Percentiles rank a stretch among this genome's conserved stretches.
Evolutionary conservation across 2,329 filamentous ascomycete species (phyloP).

Genomic region (Colletotrichum euphorbiae): DNA sequence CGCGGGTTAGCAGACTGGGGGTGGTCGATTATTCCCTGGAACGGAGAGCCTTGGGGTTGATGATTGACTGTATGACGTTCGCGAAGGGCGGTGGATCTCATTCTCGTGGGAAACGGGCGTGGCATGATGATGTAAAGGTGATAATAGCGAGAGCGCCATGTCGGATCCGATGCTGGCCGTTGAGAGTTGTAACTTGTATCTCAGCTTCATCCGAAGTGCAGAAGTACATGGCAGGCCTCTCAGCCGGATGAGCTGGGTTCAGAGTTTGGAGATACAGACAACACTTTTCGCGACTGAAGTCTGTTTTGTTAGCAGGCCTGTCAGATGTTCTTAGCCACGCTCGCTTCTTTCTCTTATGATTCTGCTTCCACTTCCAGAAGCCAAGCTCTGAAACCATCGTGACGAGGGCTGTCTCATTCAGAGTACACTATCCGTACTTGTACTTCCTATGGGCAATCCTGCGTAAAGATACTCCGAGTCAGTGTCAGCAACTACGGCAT

Average conservation of each 20-base stretch:
- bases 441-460: neutral
- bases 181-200: neutral
- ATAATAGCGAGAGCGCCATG: neutral
- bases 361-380: slow-evolving; percentile 2
- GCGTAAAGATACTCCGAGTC: neutral
- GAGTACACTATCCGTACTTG: neutral
- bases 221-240: neutral
- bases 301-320: neutral
- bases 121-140: slow-evolving; percentile 33
- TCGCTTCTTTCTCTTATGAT: neutral
- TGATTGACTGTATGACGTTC: slow-evolving; percentile 30
- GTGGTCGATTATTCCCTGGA: slow-evolving; percentile 6
- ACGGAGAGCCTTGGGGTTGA: neutral
- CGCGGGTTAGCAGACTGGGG: neutral
- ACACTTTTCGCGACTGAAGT: neutral
- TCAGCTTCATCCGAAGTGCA: neutral
- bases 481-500: slow-evolving; percentile 6
- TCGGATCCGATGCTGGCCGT: slow-evolving; percentile 5
- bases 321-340: neutral
- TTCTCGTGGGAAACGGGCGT: slow-evolving; percentile 10
- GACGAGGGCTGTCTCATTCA: neutral
- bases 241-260: slow-evolving; percentile 21
- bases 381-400: neutral
- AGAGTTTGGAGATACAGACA: slow-evolving; percentile 1
- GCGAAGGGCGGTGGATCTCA: slow-evolving; percentile 13